Conservation (phyloP, 768 basidiomycete genomes). For the Cubamyces sp. region DNA sequence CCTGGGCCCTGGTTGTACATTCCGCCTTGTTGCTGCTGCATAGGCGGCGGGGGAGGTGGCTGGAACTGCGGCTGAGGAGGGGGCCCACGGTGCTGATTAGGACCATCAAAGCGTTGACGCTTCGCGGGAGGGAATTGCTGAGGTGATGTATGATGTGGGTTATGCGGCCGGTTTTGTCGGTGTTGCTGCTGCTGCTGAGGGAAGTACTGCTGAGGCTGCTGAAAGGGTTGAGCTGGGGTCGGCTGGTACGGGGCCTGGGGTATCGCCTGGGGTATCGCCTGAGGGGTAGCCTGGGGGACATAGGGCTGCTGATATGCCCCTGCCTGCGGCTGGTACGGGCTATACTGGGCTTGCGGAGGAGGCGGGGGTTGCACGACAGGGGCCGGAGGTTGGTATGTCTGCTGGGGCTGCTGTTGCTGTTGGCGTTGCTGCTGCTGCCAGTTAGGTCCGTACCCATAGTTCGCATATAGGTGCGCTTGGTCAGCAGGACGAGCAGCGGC, state of each 20-base stretch:
- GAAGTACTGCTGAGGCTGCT: constrained; percentile 40
- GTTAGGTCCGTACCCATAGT: constrained; percentile 80
- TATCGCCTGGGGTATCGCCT: constrained; percentile 44
- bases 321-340: constrained; percentile 69
- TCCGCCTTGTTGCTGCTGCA: constrained; percentile 43
- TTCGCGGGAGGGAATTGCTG: constrained; percentile 93
- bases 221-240: constrained; percentile 46
- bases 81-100: constrained; percentile 56
- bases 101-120: constrained; percentile 86
- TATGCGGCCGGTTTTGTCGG: constrained; percentile 40
- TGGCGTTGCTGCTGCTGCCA: constrained; percentile 70
- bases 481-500: constrained; percentile 67
- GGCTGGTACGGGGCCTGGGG: constrained; percentile 49
- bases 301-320: constrained; percentile 69
- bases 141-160: constrained; percentile 63
- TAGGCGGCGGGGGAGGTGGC: constrained; percentile 55
- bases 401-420: constrained; percentile 56
- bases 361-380: constrained; percentile 55
- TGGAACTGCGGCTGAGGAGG: constrained; percentile 72
- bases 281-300: constrained; percentile 60
- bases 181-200: constrained; percentile 48
- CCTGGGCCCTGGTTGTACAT: constrained; percentile 30
- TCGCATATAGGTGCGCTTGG: constrained; percentile 85
- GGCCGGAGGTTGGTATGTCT: constrained; percentile 52
- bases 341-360: constrained; percentile 67